These are phyloP conservation scores for Cephaloascus albidus DNA, from an alignment of 805 yeast species.

Conservation along the genomic window DNA sequence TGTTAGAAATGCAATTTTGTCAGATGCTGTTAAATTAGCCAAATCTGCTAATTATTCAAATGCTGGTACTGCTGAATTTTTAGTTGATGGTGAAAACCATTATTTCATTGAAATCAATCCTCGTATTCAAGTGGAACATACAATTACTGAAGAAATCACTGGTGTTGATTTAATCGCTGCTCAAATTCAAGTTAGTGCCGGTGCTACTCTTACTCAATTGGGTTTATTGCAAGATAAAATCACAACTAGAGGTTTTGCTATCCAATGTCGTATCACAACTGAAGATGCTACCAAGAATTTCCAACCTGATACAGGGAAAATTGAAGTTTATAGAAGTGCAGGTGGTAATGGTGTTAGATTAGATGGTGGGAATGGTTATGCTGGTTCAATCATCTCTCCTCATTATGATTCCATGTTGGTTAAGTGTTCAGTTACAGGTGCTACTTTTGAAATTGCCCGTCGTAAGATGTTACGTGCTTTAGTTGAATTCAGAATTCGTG, in stretches of 20 bases:
- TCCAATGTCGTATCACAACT: slow-evolving; percentile 98
- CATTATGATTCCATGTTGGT: slow-evolving; percentile 98
- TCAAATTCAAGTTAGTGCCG: slow-evolving; percentile 97
- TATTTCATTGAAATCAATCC: slow-evolving; percentile 98
- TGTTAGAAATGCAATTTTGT: slow-evolving; percentile 85
- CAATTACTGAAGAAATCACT: slow-evolving; percentile 97
- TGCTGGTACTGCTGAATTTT: slow-evolving; percentile 98
- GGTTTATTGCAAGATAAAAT: slow-evolving; percentile 92
- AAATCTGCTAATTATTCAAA: slow-evolving; percentile 82
- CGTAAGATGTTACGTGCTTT: slow-evolving; percentile 96
- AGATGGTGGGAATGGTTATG: slow-evolving; percentile 98
- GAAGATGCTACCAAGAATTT: slow-evolving; percentile 95
- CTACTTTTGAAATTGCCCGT: slow-evolving; percentile 93
- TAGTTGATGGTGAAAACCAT: slow-evolving; percentile 89
- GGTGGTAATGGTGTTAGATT: slow-evolving; percentile 99
- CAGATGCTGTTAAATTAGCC: slow-evolving; percentile 93
- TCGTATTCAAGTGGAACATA: slow-evolving; percentile 96
- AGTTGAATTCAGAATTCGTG: slow-evolving; percentile 96
- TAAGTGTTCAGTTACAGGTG: slow-evolving; percentile 94
- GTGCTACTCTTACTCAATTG: slow-evolving; percentile 85
- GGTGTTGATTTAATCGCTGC: slow-evolving; percentile 98
- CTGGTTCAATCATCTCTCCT: slow-evolving; percentile 94
- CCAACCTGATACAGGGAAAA: slow-evolving; percentile 98
- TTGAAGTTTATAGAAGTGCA: slow-evolving; percentile 95
- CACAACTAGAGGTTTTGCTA: slow-evolving; percentile 95